Conservation (phyloP, 345 rosid genomes). For the Luvunga scandens region DNA sequence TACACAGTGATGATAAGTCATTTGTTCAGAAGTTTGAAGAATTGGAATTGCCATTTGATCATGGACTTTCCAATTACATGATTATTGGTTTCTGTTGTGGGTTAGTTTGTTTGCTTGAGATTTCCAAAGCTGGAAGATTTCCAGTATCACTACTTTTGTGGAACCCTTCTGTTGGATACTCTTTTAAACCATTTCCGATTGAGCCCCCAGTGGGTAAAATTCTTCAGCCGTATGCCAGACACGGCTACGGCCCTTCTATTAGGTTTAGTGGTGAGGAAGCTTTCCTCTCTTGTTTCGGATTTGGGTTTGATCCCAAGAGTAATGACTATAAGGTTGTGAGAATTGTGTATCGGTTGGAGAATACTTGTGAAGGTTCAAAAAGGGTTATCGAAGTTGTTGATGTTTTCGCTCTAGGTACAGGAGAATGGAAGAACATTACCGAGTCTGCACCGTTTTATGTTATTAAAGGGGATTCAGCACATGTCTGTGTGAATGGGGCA, state of each 20-base stretch:
- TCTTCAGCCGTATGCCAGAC: background rate
- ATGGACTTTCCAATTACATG: background rate
- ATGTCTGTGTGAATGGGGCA: constrained; percentile 26
- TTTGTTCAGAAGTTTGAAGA: background rate
- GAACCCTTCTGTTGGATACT: constrained; percentile 1
- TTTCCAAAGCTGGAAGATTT: background rate
- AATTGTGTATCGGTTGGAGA: constrained; percentile 9
- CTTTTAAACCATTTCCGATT: background rate
- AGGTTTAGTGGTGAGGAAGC: background rate
- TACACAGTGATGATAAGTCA: background rate
- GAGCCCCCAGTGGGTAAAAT: background rate
- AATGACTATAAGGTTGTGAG: constrained; percentile 34
- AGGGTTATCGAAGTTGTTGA: constrained; percentile 21
- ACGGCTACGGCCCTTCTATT: background rate
- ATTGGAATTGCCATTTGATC: background rate
- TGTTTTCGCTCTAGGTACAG: constrained; percentile 17
- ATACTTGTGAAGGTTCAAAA: background rate
- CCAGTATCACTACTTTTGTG: background rate
- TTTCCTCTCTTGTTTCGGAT: background rate
- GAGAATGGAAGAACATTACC: constrained; percentile 28
- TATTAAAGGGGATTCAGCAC: constrained; percentile 17
- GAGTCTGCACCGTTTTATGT: constrained; percentile 8
- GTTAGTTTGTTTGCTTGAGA: background rate
- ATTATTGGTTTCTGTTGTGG: background rate
- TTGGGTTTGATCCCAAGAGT: constrained; percentile 23